Percentiles rank a stretch among this genome's conserved stretches.
Conservation (phyloP, 2,329 filamentous ascomycete species). For the Parascedosporium putredinis region DNA sequence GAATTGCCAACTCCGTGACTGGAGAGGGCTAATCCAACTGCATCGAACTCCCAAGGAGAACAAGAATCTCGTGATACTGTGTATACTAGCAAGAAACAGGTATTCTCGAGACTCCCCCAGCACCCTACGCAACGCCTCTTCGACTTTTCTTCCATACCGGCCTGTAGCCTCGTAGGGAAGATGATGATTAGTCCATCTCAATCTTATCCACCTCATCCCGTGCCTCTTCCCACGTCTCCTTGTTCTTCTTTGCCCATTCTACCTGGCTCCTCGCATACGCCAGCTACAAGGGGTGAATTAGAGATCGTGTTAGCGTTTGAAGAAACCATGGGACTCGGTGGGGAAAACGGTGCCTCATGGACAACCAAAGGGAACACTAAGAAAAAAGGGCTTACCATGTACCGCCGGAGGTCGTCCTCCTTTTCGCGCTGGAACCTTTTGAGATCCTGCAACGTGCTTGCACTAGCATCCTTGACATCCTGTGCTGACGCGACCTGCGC, state of each 20-base stretch:
- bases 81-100: no score
- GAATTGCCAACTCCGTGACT: no score
- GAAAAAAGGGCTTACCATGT: slow-evolving; percentile 64
- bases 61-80: no score
- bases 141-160: neutral
- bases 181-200: slow-evolving; percentile 40
- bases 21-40: no score
- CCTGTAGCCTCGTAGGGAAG: neutral
- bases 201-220: slow-evolving; percentile 83
- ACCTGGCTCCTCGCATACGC: slow-evolving; percentile 88
- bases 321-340: no score
- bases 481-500: slow-evolving; percentile 79
- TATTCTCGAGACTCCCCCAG: neutral
- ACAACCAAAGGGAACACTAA: slow-evolving; percentile 5
- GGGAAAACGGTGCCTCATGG: no score
- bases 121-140: no score
- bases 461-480: slow-evolving; percentile 87
- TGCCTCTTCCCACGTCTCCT: slow-evolving; percentile 88
- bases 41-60: no score
- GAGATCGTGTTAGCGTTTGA: no score
- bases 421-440: slow-evolving; percentile 92
- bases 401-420: slow-evolving; percentile 83
- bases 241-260: slow-evolving; percentile 83
- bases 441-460: slow-evolving; percentile 78
- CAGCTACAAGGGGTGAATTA: no score